phyloP scores from a whole-genome alignment of 495 filamentous ascomycete species.

The Opeltia flavorubescens region DNA sequence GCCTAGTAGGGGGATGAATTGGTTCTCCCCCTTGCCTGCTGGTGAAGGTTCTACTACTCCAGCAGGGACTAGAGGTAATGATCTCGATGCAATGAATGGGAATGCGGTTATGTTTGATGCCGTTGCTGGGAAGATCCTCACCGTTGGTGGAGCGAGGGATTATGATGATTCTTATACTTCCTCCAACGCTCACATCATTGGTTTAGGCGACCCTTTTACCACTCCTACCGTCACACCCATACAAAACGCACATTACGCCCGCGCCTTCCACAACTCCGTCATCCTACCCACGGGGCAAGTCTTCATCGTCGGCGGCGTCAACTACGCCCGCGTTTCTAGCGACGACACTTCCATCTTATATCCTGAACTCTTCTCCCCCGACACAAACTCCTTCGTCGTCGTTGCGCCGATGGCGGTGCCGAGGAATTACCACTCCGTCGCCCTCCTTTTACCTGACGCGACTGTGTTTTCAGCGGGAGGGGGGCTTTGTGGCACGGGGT shows the following conservation, averaged over 20 bases:
- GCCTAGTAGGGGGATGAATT: constrained; percentile 40
- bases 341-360: constrained; percentile 24
- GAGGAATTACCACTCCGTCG: constrained; percentile 35
- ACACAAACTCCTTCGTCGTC: constrained; percentile 23
- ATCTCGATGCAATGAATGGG: constrained; percentile 39
- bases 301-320: constrained; percentile 33
- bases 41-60: constrained; percentile 21
- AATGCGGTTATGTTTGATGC: constrained; percentile 43
- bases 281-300: constrained; percentile 35
- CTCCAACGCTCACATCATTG: constrained; percentile 27
- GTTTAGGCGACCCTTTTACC: constrained; percentile 19
- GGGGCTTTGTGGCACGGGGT: constrained; percentile 32
- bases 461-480: constrained; percentile 35
- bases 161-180: constrained; percentile 25
- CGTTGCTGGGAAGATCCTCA: constrained; percentile 31
- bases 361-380: constrained; percentile 31
- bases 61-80: constrained; percentile 25
- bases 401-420: constrained; percentile 24
- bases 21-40: constrained; percentile 28
- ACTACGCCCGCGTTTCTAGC: constrained; percentile 26
- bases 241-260: constrained; percentile 23
- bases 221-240: constrained; percentile 18
- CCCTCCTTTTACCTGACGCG: constrained; percentile 36
- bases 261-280: constrained; percentile 30
- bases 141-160: constrained; percentile 28